Evolutionary conservation across 108 stramenopile species (phyloP).

Genomic region (Cyclotella cryptica): DNA sequence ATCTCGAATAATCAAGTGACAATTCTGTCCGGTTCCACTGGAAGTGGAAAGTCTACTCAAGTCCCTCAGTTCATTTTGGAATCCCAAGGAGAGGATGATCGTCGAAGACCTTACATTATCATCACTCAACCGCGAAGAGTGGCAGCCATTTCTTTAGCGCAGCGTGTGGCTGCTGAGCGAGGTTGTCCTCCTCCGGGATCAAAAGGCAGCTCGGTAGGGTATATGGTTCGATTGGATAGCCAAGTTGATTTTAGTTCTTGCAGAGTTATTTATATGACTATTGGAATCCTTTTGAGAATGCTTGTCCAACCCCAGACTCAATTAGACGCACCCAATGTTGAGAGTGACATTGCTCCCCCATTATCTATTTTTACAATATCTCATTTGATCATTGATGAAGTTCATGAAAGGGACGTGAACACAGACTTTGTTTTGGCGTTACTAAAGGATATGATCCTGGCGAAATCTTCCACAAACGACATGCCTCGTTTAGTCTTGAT

Average conservation of each 20-base stretch:
- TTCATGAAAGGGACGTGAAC: conserved; percentile 75
- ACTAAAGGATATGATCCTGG: conserved; percentile 50
- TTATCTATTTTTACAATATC: conserved; percentile 56
- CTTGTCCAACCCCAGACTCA: conserved; percentile 52
- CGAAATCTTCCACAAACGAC: conserved; percentile 5
- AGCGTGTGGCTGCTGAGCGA: conserved; percentile 87
- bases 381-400: conserved; percentile 86
- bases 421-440: conserved; percentile 78
- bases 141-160: conserved; percentile 89
- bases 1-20: conserved; percentile 55
- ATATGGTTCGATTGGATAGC: conserved; percentile 71
- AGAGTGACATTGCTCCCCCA: conserved; percentile 20
- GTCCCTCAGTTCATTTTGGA: conserved; percentile 90
- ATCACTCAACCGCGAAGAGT: conserved; percentile 94
- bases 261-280: conserved; percentile 75
- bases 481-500: conserved; percentile 65
- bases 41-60: conserved; percentile 87
- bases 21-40: conserved; percentile 79
- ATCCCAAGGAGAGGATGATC: conserved; percentile 20
- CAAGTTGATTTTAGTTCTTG: conserved; percentile 48
- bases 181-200: conserved; percentile 56
- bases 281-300: conserved; percentile 88
- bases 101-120: conserved; percentile 57
- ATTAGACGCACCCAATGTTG: not conserved
- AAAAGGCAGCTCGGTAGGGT: conserved; percentile 71